A percentile compares a stretch with the other conserved stretches of the same genome.
phyloP scores from a whole-genome alignment of 179 eudicot species.

The Sideroxylon spinosum region DNA sequence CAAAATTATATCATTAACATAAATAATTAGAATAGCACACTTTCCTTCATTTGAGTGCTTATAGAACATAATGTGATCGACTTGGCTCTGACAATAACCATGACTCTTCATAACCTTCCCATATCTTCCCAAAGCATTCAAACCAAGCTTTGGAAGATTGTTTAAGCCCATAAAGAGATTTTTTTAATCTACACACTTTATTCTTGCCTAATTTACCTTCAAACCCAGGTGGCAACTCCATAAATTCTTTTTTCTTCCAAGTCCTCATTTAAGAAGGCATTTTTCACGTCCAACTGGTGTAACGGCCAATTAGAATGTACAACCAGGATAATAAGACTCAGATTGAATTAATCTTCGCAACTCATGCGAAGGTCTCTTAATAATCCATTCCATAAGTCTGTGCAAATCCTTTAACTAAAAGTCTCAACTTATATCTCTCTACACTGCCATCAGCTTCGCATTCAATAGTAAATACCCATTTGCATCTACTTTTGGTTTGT shows the following conservation, averaged over 20 bases:
- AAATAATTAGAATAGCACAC: background rate
- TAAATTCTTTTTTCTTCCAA: background rate
- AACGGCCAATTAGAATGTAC: background rate
- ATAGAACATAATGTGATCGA: no score
- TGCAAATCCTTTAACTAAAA: no score
- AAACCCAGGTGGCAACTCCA: background rate
- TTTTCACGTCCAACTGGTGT: background rate
- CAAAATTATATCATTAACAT: background rate
- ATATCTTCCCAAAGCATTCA: no score
- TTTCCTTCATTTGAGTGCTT: background rate
- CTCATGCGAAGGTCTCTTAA: background rate
- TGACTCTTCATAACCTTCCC: no score
- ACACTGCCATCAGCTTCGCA: background rate
- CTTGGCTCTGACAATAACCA: no score
- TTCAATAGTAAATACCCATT: background rate
- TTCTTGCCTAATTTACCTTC: background rate
- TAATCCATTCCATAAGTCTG: background rate
- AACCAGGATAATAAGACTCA: background rate
- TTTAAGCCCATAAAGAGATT: background rate
- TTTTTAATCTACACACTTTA: background rate
- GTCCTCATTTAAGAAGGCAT: slow-evolving; percentile 1
- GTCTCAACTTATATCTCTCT: background rate
- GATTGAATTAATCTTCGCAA: background rate
- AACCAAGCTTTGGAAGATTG: background rate
- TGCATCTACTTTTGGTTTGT: background rate